Percentiles rank a stretch among this genome's conserved stretches.
Evolutionary conservation across 2,329 filamentous ascomycete genomes (phyloP).

Genomic region (Ceratocystis albifundus): DNA sequence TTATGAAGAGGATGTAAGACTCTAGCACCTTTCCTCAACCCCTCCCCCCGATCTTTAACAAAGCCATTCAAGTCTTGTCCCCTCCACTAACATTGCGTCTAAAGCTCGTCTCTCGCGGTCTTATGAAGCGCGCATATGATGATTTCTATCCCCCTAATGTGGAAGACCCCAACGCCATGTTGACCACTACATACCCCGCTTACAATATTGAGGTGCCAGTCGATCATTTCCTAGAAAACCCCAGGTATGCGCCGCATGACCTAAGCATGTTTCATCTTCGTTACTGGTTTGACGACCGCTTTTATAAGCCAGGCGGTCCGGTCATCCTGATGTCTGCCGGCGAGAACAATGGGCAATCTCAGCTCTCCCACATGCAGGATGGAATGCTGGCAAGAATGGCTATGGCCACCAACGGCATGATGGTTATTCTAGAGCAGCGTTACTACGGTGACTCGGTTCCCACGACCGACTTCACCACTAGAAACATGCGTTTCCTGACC

Average conservation of each 20-base stretch:
- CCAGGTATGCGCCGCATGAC: constrained; percentile 64
- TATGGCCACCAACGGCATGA: constrained; percentile 59
- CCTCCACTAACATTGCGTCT: not conserved
- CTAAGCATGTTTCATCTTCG: constrained; percentile 56
- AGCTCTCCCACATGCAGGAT: constrained; percentile 62
- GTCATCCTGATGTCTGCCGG: constrained; percentile 67
- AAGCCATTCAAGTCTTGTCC: not conserved
- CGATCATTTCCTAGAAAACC: constrained; percentile 76
- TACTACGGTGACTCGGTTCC: constrained; percentile 76
- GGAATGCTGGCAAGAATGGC: constrained; percentile 63
- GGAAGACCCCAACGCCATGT: no score
- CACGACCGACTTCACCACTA: constrained; percentile 49
- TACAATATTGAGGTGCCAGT: constrained; percentile 43
- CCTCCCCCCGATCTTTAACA: not conserved
- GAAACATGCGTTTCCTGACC: constrained; percentile 68
- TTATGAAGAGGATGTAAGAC: constrained; percentile 1
- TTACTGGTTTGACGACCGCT: constrained; percentile 71
- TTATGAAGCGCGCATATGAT: not conserved
- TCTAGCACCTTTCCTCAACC: no score
- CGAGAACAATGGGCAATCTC: constrained; percentile 51
- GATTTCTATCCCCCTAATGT: not conserved
- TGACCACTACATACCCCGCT: constrained; percentile 29
- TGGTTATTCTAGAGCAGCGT: constrained; percentile 72
- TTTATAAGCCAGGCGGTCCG: constrained; percentile 67
- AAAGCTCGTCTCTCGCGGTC: not conserved